A percentile compares a stretch with the other conserved stretches of the same genome.
phyloP scores from a whole-genome alignment of 148 eudicot species.

The Heliosperma pusillum region DNA sequence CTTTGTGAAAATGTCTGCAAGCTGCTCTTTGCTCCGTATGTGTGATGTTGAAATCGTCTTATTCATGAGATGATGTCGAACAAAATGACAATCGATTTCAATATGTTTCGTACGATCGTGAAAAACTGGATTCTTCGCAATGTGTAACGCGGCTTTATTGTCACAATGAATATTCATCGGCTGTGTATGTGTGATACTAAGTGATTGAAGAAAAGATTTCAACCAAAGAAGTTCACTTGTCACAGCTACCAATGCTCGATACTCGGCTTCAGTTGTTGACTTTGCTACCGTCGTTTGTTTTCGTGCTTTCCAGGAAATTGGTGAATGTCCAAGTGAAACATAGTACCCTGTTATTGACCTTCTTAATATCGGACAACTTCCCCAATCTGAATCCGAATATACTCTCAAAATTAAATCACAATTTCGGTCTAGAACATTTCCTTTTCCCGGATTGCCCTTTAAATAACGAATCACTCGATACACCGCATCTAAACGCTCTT shows the following conservation, averaged over 20 bases:
- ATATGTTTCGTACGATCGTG: neutral
- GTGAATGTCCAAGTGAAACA: too few relatives aligned
- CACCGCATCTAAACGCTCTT: too few relatives aligned
- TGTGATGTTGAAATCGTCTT: neutral
- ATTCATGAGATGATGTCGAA: neutral
- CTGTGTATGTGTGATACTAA: neutral
- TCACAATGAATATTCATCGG: neutral
- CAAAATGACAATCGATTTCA: neutral
- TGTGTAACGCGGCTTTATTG: neutral
- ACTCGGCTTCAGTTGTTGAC: neutral
- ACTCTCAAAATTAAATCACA: neutral
- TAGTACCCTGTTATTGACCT: neutral
- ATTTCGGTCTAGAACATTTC: neutral
- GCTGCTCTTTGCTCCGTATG: neutral
- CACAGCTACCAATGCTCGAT: neutral
- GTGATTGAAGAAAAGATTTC: neutral
- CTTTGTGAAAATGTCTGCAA: conserved; percentile 11
- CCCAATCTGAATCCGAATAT: neutral
- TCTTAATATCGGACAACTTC: neutral
- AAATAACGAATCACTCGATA: neutral
- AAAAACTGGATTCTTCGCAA: neutral
- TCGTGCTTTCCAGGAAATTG: neutral
- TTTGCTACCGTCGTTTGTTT: neutral
- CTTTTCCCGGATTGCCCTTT: neutral
- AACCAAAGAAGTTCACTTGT: too few relatives aligned